Base-by-base conservation (phyloP, 257 asterid genomes). In the Galeopsis tetrahit region DNA sequence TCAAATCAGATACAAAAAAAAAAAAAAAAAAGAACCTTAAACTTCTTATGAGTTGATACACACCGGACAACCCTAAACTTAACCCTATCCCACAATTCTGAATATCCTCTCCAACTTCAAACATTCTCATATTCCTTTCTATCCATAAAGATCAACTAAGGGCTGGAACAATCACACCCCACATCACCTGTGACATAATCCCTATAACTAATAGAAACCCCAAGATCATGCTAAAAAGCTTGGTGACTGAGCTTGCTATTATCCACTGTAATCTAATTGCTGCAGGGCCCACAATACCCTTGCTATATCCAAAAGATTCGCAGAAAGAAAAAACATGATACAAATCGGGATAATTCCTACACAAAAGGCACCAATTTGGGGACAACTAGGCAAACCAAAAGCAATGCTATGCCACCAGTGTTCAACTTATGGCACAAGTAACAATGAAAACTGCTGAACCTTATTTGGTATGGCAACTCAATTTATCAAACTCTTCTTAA, bases 381-480 rank as follows among this genome's bases (percentile, higher is more conserved):
- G 9, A 49, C 3, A 14, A 49, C 28, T 49, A 7, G 5, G 21
- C 17, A 48, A 48, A 48, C 55, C 55, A 48, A 48, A 48, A 48
- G 21, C 55, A 48, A 48, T 11, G 1, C 2, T 44, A 49, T 1
- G 31, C 14, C 28, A 4, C 56, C 0, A 49, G 28, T n/a, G 9
- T 4, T 49, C 56, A 49, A 49, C 5, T 46, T 46, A 46, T 46
- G 15, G 53, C 53, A 4, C 53, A 46, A 46, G 53, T 11, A 46
- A 14, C 56, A n/a, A 49, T n/a, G 4, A 5, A 49, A 49, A 5
- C 28, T n/a, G 56, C 28, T 49, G 56, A 49, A 49, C 8, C 7
- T 49, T 49, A 49, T 49, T 49, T 49, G 28, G 9, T 49, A 49
- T 49, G 56, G 49, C 15, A 55, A 51, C 60, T 65, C 10, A 62